A percentile compares a stretch with the other conserved stretches of the same genome.
phyloP scores from a whole-genome alignment of 257 asterid species.

The Prunella vulgaris region DNA sequence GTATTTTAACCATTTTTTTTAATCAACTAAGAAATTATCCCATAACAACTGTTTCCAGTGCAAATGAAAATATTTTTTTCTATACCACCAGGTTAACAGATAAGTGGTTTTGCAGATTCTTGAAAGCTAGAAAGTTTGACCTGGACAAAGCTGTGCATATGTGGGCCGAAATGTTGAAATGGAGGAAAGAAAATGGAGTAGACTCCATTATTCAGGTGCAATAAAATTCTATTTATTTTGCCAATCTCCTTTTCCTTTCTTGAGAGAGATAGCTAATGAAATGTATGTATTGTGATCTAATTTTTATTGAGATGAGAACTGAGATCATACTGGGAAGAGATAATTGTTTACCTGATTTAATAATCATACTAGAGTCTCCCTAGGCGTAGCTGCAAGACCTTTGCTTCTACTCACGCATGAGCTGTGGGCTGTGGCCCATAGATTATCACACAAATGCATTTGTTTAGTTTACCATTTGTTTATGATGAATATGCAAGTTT shows the following conservation, averaged over 20 bases:
- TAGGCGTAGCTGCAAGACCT: not conserved
- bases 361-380: not conserved
- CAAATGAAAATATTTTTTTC: not conserved
- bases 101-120: slow-evolving; percentile 50
- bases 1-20: not conserved
- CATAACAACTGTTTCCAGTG: not conserved
- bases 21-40: not conserved
- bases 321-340: slow-evolving; percentile 5
- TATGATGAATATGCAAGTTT: not conserved
- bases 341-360: slow-evolving; percentile 12
- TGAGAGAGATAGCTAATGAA: not conserved
- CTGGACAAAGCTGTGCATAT: slow-evolving; percentile 78
- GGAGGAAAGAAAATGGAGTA: slow-evolving; percentile 89
- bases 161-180: slow-evolving; percentile 96
- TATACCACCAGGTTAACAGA: slow-evolving; percentile 10
- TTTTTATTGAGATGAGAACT: slow-evolving; percentile 8
- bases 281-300: not conserved
- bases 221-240: not conserved
- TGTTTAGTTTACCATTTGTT: slow-evolving; percentile 2
- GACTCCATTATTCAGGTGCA: slow-evolving; percentile 74
- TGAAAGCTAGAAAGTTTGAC: slow-evolving; percentile 96
- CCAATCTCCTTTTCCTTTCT: slow-evolving; percentile 10
- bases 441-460: not conserved
- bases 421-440: not conserved
- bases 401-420: not conserved